phyloP scores from a whole-genome alignment of 345 rosid species.

The Conringia planisiliqua region DNA sequence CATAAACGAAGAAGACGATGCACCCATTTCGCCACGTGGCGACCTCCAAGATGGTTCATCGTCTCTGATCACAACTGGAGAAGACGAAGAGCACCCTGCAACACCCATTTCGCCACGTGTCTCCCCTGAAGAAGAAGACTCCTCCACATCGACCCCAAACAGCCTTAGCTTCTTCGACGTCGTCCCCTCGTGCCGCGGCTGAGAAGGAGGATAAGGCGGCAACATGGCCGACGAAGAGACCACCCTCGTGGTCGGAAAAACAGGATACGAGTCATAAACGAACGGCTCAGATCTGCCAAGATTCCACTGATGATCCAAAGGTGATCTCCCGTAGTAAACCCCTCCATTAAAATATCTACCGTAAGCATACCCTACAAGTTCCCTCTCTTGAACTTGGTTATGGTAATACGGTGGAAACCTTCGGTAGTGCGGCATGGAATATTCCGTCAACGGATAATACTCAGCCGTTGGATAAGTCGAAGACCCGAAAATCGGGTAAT shows the following conservation, averaged over 20 bases:
- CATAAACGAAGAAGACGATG: constrained; percentile 34
- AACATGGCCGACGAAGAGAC: not conserved
- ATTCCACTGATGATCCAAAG: constrained; percentile 30
- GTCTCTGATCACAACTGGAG: constrained; percentile 30
- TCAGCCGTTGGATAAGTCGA: constrained; percentile 12
- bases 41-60: constrained; percentile 13
- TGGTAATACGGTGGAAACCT: constrained; percentile 14
- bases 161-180: constrained; percentile 56
- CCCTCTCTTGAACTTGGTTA: constrained; percentile 22
- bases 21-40: constrained; percentile 36
- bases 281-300: constrained; percentile 37
- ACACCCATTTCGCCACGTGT: constrained; percentile 19
- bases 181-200: not conserved
- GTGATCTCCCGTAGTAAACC: constrained; percentile 37
- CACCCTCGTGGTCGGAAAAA: constrained; percentile 29
- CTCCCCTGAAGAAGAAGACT: constrained; percentile 37
- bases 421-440: constrained; percentile 12
- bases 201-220: constrained; percentile 11
- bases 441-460: constrained; percentile 23
- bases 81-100: constrained; percentile 8
- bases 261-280: constrained; percentile 61
- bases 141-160: constrained; percentile 67
- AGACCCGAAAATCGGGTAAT: constrained; percentile 13
- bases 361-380: constrained; percentile 28
- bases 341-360: constrained; percentile 21